Evolutionary conservation across 2,329 filamentous ascomycete genomes (phyloP), one percentile per base, ranked within the genome.

Genomic region (Ceratocystis lukuohia): DNA sequence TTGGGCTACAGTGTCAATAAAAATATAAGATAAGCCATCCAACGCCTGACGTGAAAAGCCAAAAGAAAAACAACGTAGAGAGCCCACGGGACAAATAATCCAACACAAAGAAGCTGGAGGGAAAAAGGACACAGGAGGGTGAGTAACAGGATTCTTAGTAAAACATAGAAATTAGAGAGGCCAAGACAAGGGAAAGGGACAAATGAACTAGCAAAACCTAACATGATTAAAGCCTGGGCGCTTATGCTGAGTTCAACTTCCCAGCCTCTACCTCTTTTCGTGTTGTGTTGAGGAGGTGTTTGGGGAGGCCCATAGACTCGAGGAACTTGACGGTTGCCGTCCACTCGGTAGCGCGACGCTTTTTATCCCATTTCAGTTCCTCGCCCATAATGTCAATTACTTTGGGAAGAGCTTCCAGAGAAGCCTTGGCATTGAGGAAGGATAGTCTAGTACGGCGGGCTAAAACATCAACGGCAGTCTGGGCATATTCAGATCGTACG

Each of bases 361-460:
- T 80, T 66, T 74, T 77, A 72, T 87, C 84, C 92, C 91, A 96
- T 67, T 85, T 81, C 68, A 96, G 79, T 78, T 96, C 91, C 71
- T 88, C 84, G 44, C 80, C 82, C 91, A 96, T 96, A 68, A 96
- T 82, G 74, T 96, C 91, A 72, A 96, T 94, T 67, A 96, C 84
- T 67, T 78, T 82, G 4, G 93, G 92, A 59, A 96, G 81, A 1
- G 91, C 87, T 76, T 96, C 91, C 8, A 96, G 83, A 0, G 91
- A 88, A 10, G 92, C 92, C 75, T 96, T 90, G 4, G 91, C 91
- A 74, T 96, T 96, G 70, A 96, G 77, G 78, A 96, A 97, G 7
- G 91, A 89, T 66, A 96, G 78, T 66, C 93, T 82, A 50, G 89
- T 96, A 69, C 92, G 82, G 68, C 93, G 84, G 2, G 91, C 92